Base-by-base conservation (phyloP, 352 stramenopile species). In the Globisporangium abappressorium region DNA sequence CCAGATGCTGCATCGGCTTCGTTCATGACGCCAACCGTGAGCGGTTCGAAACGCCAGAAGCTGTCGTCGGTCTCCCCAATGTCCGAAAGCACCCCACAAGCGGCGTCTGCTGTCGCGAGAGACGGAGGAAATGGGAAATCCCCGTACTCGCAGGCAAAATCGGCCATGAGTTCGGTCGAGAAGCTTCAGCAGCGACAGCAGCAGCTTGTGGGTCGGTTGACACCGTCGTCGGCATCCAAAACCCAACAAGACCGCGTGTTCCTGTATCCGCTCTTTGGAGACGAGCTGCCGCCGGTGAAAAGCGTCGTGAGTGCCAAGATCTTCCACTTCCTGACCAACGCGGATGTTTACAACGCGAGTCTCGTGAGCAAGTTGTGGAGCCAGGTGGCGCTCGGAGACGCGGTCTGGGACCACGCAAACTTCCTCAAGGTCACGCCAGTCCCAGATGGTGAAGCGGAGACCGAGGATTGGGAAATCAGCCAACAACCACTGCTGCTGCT, bases 351-450 rank as follows among this genome's bases (percentile, higher is more conserved):
- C 72, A 94, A 94, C 65, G 85, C 85, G 9, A 94, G 85, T 46
- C 77, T 96, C n/a, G 86, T 96, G 66, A 93, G 76, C 67, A 85
- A 79, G 30, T 69, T 96, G 22, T 96, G 88, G 88, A 96, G 82
- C 56, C 78, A 91, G 34, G 75, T 96, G 66, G 76, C 88, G 15
- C 77, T 93, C 11, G 81, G 84, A 12, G 81, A 91, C 30, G 79
- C 70, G 0, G 82, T 94, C 2, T 94, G 88, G 88, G 85, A 95
- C 56, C 80, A 93, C 57, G 72, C 79, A n/a, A 92, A 92, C 68
- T 92, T 93, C 49, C 68, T 76, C 28, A 67, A 64, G 24, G 56
- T 43, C 24, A 72, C 72, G 12, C 38, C 43, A 51, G 43, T 7
- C 20, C 43, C 65, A 61, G 71, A 38, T 8, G 47, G 28, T 2